A percentile compares a stretch with the other conserved stretches of the same genome.
These are phyloP conservation scores for Wickerhamiella hasegawae DNA, from an alignment of 805 yeast genomes.

Conservation along the genomic window DNA sequence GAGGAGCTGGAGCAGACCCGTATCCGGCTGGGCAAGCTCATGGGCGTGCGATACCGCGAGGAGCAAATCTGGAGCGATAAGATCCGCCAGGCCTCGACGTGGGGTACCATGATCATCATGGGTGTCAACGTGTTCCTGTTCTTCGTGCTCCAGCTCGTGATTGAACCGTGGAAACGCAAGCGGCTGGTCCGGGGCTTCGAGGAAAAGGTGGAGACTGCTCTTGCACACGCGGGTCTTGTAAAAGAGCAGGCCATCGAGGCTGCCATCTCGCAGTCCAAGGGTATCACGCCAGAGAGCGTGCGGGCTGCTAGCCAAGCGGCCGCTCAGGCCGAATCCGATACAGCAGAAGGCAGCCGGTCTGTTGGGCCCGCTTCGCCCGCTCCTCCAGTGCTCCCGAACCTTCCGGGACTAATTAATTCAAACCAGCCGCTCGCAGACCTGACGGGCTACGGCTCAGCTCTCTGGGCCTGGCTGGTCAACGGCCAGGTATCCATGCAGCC, in stretches of 20 bases:
- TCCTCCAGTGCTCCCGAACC: too few species aligned
- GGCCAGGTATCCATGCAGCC: not conserved
- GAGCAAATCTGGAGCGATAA: slow-evolving; percentile 98
- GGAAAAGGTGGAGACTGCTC: slow-evolving; percentile 40
- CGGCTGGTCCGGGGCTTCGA: slow-evolving; percentile 59
- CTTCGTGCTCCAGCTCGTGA: slow-evolving; percentile 62
- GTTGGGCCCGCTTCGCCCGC: too few species aligned
- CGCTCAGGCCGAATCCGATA: too few species aligned
- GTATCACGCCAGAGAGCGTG: too few species aligned
- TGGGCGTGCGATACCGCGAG: slow-evolving; percentile 80
- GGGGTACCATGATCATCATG: slow-evolving; percentile 91
- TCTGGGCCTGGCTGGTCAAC: not conserved
- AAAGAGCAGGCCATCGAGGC: too few species aligned
- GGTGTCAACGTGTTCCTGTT: slow-evolving; percentile 69
- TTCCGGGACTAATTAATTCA: too few species aligned
- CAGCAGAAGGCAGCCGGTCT: too few species aligned
- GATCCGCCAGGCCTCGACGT: slow-evolving; percentile 82
- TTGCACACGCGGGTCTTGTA: slow-evolving; percentile 1
- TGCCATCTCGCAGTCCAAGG: too few species aligned
- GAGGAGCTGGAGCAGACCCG: slow-evolving; percentile 38
- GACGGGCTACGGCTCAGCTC: not conserved
- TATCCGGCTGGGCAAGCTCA: slow-evolving; percentile 45
- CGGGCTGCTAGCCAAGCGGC: too few species aligned
- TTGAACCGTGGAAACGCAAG: slow-evolving; percentile 90
- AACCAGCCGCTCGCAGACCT: too few species aligned